Conservation (phyloP, 2,329 filamentous ascomycete species). For the Aspergillaceae sp. region DNA sequence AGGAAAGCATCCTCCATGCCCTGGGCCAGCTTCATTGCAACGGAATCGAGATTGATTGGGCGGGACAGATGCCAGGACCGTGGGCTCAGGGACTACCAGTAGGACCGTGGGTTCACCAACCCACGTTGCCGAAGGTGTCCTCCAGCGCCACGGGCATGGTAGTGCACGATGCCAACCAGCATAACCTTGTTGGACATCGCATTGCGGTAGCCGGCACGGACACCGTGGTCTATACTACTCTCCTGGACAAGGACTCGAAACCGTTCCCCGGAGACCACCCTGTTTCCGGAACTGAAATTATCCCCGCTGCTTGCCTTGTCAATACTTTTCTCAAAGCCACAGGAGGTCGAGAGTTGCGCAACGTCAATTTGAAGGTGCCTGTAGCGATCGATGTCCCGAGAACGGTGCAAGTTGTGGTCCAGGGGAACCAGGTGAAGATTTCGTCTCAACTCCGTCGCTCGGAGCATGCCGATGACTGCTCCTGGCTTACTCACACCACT, state of each 20-base stretch:
- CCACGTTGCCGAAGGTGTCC: conserved; percentile 3
- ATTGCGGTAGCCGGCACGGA: conserved; percentile 20
- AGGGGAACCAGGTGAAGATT: conserved; percentile 21
- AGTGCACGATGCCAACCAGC: conserved; percentile 26
- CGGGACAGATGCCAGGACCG: conserved; percentile 11
- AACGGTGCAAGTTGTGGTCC: conserved; percentile 30
- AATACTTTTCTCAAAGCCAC: conserved; percentile 35
- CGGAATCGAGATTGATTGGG: conserved; percentile 22
- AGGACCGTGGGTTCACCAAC: conserved; percentile 15
- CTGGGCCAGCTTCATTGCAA: conserved; percentile 22
- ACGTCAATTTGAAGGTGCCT: conserved; percentile 27
- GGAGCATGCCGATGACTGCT: conserved; percentile 1
- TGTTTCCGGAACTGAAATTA: conserved; percentile 36
- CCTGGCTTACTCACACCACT: conserved; percentile 12
- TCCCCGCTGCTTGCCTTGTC: conserved; percentile 35
- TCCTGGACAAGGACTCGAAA: conserved; percentile 29
- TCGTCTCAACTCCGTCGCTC: conserved; percentile 22
- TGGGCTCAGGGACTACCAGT: conserved; percentile 20
- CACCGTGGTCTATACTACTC: conserved; percentile 26
- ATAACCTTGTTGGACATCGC: conserved; percentile 28
- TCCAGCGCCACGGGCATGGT: conserved; percentile 5
- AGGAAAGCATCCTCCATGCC: conserved; percentile 19
- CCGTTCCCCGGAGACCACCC: conserved; percentile 37
- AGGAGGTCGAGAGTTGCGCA: conserved; percentile 16
- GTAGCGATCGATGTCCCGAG: conserved; percentile 27